Conservation (phyloP, 1,139 yeast species). For the Sugiyamaella japonica region DNA sequence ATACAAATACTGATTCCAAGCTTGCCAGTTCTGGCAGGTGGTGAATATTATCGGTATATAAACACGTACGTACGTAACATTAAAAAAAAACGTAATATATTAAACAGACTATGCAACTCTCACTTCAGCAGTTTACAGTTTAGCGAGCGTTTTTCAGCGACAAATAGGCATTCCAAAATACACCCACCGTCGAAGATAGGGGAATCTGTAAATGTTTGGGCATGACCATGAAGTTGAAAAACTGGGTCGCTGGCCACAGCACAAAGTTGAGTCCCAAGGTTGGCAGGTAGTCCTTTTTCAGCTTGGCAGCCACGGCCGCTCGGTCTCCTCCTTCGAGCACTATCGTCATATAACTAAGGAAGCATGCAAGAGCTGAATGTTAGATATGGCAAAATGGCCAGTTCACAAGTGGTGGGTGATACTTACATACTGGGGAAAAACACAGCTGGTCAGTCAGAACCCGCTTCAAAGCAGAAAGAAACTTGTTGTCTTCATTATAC, state of each 20-base stretch:
- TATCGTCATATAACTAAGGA: constrained; percentile 81
- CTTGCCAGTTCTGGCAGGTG: constrained; percentile 31
- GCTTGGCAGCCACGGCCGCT: constrained; percentile 62
- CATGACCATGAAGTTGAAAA: constrained; percentile 77
- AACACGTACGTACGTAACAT: no score
- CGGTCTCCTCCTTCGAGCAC: constrained; percentile 74
- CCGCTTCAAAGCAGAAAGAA: constrained; percentile 79
- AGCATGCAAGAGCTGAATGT: constrained; percentile 56
- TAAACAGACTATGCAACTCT: no score
- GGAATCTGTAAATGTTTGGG: constrained; percentile 87
- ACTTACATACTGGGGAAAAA: constrained; percentile 69
- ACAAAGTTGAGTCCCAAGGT: constrained; percentile 78
- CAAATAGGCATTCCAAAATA: constrained; percentile 87
- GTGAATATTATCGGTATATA: constrained; percentile 14
- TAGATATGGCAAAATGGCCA: background rate
- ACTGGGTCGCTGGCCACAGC: constrained; percentile 96
- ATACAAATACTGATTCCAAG: constrained; percentile 52
- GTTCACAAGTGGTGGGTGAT: background rate
- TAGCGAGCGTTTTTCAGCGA: constrained; percentile 62
- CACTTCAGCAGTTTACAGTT: no score
- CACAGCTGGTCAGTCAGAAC: constrained; percentile 87
- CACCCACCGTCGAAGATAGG: constrained; percentile 85
- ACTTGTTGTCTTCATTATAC: constrained; percentile 71
- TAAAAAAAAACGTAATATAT: no score
- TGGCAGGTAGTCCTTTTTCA: constrained; percentile 64